Conservation (phyloP, 2,329 filamentous ascomycete genomes). For the Xylaria sp. region DNA sequence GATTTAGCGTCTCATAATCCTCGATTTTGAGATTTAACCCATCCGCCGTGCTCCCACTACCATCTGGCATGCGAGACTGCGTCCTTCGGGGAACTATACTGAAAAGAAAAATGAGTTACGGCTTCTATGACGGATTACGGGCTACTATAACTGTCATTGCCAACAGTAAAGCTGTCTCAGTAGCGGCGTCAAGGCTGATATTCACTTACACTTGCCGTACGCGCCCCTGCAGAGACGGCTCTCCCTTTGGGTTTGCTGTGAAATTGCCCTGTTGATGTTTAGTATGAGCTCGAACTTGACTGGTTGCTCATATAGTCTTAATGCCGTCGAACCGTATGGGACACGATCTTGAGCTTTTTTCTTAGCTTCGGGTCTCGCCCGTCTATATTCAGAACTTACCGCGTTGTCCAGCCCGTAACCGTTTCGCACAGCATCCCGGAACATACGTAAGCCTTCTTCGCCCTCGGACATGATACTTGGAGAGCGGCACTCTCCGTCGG, state of each 20-base stretch:
- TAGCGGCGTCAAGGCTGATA: not conserved
- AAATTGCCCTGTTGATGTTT: constrained; percentile 44
- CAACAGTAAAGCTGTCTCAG: not conserved
- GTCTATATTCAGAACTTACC: constrained; percentile 36
- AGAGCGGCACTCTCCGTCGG: constrained; percentile 41
- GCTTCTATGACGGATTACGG: not conserved
- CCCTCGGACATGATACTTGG: constrained; percentile 48
- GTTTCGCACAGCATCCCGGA: constrained; percentile 43
- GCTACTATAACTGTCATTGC: not conserved
- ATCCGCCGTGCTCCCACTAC: constrained; percentile 36
- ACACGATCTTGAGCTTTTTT: not conserved
- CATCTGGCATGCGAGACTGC: constrained; percentile 33
- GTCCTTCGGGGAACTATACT: constrained; percentile 46
- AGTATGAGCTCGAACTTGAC: constrained; percentile 3
- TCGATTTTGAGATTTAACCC: constrained; percentile 45
- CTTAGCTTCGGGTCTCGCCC: not conserved
- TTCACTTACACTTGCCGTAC: constrained; percentile 46
- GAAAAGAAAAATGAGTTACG: not conserved
- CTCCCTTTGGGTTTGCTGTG: constrained; percentile 43
- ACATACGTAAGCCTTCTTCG: constrained; percentile 46
- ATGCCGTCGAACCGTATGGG: not conserved
- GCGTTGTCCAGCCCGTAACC: constrained; percentile 46
- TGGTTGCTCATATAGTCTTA: not conserved
- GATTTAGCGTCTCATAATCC: constrained; percentile 45
- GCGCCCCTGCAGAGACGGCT: constrained; percentile 42